Evolutionary conservation across 257 asterid species (phyloP).

Genomic region (Prunella vulgaris): DNA sequence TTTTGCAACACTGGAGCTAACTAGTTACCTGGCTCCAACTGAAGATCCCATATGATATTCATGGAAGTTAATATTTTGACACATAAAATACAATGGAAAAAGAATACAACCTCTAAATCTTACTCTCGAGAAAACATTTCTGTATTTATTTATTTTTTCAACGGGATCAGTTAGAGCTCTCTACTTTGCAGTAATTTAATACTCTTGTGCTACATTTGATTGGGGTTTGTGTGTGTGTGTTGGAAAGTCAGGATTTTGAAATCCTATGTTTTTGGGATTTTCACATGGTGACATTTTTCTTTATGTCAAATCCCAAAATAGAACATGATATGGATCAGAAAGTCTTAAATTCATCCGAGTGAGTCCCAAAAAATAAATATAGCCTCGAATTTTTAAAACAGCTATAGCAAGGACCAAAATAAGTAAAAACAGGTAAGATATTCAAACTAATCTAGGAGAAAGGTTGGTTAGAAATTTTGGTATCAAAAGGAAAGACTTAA

Average conservation of each 20-base stretch:
- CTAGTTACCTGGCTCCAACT: neutral
- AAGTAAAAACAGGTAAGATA: neutral
- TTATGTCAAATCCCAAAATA: no score
- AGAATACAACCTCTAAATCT: constrained; percentile 4
- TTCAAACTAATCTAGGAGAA: neutral
- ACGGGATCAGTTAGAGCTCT: neutral
- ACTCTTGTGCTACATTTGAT: no score
- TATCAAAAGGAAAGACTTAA: neutral
- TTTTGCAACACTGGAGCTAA: neutral
- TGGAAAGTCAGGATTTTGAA: no score
- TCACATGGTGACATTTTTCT: no score
- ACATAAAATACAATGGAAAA: neutral
- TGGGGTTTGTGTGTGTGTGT: no score
- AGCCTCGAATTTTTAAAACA: neutral
- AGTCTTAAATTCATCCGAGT: no score
- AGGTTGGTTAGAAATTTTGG: neutral
- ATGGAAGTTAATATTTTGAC: neutral
- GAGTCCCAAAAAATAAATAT: no score
- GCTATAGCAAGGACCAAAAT: neutral
- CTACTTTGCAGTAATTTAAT: neutral
- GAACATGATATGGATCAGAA: no score
- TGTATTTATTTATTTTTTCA: neutral
- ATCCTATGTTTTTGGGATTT: no score
- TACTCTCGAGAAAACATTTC: neutral
- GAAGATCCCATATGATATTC: constrained; percentile 5